These are phyloP conservation scores for Acacia pycnantha DNA, from an alignment of 331 rosid genomes.

Conservation along the genomic window DNA sequence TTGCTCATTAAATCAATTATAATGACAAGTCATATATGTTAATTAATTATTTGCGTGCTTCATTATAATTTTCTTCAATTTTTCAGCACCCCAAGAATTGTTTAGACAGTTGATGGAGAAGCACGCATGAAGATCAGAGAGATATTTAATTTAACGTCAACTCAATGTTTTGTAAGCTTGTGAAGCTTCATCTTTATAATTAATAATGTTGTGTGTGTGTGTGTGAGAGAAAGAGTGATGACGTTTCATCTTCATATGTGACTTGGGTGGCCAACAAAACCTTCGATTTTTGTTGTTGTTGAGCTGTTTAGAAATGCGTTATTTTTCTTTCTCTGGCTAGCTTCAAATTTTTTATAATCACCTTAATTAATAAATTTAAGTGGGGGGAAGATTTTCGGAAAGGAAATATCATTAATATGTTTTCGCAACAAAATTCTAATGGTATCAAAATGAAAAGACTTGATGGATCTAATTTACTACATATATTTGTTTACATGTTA, in stretches of 20 bases:
- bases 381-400: no score
- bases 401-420: no score
- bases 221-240: no score
- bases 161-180: background rate
- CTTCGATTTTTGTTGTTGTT: background rate
- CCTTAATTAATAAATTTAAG: no score
- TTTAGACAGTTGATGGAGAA: constrained; percentile 52
- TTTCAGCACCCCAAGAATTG: constrained; percentile 50
- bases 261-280: background rate
- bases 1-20: background rate
- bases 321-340: background rate
- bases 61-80: background rate
- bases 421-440: no score
- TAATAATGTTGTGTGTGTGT: no score
- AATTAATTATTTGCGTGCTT: background rate
- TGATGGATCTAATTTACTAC: no score
- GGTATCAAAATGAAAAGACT: no score
- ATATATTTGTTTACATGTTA: no score
- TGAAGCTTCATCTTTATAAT: background rate
- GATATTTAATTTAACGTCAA: background rate
- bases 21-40: background rate
- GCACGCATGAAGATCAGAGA: constrained; percentile 23
- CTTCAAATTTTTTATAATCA: background rate
- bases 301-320: background rate
- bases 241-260: background rate